These are phyloP conservation scores for Podospora appendiculata DNA, from an alignment of 495 filamentous ascomycete species.

Conservation along the genomic window DNA sequence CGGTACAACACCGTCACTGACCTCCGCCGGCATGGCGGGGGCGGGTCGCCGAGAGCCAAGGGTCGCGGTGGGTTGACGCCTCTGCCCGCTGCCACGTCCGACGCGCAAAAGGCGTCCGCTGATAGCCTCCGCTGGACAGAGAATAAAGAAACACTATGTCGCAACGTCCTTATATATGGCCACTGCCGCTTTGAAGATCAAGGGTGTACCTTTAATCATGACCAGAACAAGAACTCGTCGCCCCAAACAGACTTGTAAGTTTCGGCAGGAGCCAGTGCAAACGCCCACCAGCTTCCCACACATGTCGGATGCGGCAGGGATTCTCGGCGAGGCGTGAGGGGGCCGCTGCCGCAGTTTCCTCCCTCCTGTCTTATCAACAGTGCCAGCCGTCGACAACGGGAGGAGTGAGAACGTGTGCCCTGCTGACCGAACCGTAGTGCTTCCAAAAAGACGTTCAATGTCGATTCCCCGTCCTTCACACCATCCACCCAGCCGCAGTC, in stretches of 20 bases:
- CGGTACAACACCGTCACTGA: slow-evolving; percentile 31
- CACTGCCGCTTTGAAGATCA: slow-evolving; percentile 88
- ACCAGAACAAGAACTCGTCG: slow-evolving; percentile 51
- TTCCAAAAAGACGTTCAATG: slow-evolving; percentile 78
- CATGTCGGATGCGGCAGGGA: too few species aligned
- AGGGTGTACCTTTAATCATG: slow-evolving; percentile 88
- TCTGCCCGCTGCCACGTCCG: background rate
- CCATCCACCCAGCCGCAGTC: slow-evolving; percentile 43
- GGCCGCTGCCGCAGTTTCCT: too few species aligned
- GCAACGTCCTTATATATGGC: slow-evolving; percentile 91
- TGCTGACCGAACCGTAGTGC: slow-evolving; percentile 22
- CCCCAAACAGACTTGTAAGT: slow-evolving; percentile 55
- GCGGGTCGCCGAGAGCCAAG: slow-evolving; percentile 44
- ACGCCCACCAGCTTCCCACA: background rate
- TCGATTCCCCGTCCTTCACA: slow-evolving; percentile 93
- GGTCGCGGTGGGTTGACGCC: slow-evolving; percentile 34
- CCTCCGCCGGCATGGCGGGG: slow-evolving; percentile 39
- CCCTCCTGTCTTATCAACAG: too few species aligned
- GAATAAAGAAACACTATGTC: slow-evolving; percentile 80
- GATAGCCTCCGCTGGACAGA: slow-evolving; percentile 17
- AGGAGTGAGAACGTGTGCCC: too few species aligned
- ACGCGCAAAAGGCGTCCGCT: slow-evolving; percentile 3
- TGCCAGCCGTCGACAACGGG: too few species aligned
- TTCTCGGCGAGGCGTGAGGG: too few species aligned
- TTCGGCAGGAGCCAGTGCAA: background rate